Evolutionary conservation across 768 basidiomycete genomes (phyloP).

Genomic region (Lentinula sp.): DNA sequence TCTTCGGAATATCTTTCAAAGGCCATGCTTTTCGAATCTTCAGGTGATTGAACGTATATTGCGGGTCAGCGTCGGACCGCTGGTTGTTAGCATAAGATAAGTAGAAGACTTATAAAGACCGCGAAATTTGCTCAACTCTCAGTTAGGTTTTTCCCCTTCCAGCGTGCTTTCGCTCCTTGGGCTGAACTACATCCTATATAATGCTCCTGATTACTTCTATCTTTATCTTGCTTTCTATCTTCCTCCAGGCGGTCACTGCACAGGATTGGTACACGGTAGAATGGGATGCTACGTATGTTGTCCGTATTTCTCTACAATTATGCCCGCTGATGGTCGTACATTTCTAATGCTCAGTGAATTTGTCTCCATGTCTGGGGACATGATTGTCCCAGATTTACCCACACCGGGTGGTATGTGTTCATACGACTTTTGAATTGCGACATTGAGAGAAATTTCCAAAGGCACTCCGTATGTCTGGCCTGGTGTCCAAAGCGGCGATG

Average conservation of each 20-base stretch:
- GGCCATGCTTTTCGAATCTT: background rate
- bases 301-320: background rate
- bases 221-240: conserved; percentile 6
- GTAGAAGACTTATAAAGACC: background rate
- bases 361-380: conserved; percentile 19
- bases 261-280: conserved; percentile 21
- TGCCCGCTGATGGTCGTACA: background rate
- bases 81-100: background rate
- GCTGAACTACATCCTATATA: background rate
- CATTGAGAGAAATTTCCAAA: background rate
- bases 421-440: no score
- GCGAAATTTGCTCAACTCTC: background rate
- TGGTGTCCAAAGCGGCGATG: conserved; percentile 19
- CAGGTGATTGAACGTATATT: background rate
- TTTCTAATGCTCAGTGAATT: conserved; percentile 10
- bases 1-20: background rate
- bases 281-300: conserved; percentile 18
- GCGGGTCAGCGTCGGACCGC: background rate
- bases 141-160: background rate
- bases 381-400: conserved; percentile 19
- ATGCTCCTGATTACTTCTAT: background rate
- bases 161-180: background rate
- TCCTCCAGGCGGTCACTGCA: conserved; percentile 11
- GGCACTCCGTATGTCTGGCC: conserved; percentile 23
- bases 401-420: conserved; percentile 13